Evolutionary conservation across 768 basidiomycete genomes (phyloP), one percentile per base, ranked within the genome.

Genomic region (Amanita exitialis): DNA sequence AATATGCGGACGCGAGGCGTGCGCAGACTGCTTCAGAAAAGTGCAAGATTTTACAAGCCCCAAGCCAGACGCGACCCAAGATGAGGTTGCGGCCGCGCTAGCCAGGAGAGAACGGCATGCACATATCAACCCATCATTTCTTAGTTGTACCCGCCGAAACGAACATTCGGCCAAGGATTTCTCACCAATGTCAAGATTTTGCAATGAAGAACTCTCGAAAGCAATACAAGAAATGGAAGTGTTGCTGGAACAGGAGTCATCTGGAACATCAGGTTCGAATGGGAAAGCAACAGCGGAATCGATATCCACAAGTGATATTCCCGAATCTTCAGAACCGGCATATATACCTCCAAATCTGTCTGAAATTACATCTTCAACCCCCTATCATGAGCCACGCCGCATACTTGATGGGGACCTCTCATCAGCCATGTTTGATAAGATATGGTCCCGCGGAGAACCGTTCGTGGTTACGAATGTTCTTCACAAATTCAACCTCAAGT

Each of bases 1-100:
- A n/a, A 62, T 79, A 35, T 97, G 94, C 63, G 94, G 90, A 4
- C 80, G 90, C 8, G 94, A 96, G 66, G 81, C 87, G 7, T 97
- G 94, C 62, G 73, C 82, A 1, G 86, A 90, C 53, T 96, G 94
- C 62, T 88, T 79, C 59, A 71, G 75, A 23, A 82, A 79, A 56
- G 79, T 94, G 47, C 66, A 69, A 50, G 79, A 82, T 12, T 67
- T 86, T 32, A 88, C 83, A 7, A 66, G 70, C 53, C 77, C 77
- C 53, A 72, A 69, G 25, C 65, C 71, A 2, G 73, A 69, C 28
- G 75, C 77, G 3, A 67, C 69, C 7, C 70, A 72, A 34, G 66
- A 69, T 4, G 77, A 81, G 56, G 65, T 75, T 6, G 68, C 72
- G 4, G 74, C 73, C 27, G 65, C 78, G 7, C 75, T 76, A 51